Percentiles rank a stretch among this genome's conserved stretches.
phyloP scores from a whole-genome alignment of 345 rosid species.

The Salix viminalis region DNA sequence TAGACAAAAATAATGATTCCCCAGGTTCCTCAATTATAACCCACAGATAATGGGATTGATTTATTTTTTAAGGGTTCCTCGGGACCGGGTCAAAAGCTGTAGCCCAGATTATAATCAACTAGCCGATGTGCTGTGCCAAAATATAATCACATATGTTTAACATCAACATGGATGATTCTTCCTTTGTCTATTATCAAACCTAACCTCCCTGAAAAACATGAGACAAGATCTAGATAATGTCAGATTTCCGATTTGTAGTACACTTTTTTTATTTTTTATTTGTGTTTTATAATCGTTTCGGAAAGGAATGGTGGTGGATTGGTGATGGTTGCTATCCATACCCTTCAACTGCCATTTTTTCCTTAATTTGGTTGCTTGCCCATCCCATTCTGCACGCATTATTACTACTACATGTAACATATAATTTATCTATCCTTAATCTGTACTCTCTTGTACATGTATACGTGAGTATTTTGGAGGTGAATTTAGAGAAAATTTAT shows the following conservation, averaged over 20 bases:
- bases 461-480: too few species aligned
- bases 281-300: neutral
- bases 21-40: slow-evolving; percentile 32
- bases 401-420: too few species aligned
- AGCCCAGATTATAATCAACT: neutral
- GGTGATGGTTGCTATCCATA: slow-evolving; percentile 34
- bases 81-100: slow-evolving; percentile 33
- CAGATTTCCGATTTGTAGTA: neutral
- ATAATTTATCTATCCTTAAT: too few species aligned
- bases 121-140: neutral
- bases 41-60: neutral
- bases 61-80: slow-evolving; percentile 2
- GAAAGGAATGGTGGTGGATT: neutral
- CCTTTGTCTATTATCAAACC: neutral
- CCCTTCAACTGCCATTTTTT: slow-evolving; percentile 47
- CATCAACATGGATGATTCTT: neutral
- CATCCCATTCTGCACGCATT: slow-evolving; percentile 14
- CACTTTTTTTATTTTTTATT: neutral
- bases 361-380: slow-evolving; percentile 38
- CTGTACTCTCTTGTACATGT: too few species aligned
- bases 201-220: neutral
- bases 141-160: neutral
- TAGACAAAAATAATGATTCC: slow-evolving; percentile 20
- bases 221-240: neutral
- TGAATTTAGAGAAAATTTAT: too few species aligned